Percentiles rank a stretch among this genome's conserved stretches.
These are phyloP conservation scores for Xerocomus potaroensis DNA, from an alignment of 768 basidiomycete genomes.

Conservation along the genomic window DNA sequence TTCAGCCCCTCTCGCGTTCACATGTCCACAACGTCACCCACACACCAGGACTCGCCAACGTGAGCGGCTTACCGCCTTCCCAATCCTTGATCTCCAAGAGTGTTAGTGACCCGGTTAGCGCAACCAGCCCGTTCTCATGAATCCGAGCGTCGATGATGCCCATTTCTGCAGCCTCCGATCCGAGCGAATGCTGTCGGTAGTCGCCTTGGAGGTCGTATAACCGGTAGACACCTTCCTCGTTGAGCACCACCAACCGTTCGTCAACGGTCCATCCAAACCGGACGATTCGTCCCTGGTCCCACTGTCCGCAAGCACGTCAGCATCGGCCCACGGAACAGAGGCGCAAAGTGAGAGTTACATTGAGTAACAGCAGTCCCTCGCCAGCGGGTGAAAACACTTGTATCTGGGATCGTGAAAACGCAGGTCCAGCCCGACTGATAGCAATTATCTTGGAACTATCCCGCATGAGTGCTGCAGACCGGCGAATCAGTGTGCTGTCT, in stretches of 20 bases:
- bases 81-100: constrained; percentile 88
- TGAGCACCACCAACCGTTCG: constrained; percentile 77
- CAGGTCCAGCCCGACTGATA: constrained; percentile 52
- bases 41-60: constrained; percentile 73
- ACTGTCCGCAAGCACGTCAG: constrained; percentile 46
- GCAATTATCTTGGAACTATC: constrained; percentile 78
- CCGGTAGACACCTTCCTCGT: constrained; percentile 90
- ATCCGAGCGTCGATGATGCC: constrained; percentile 84
- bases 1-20: constrained; percentile 7
- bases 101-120: constrained; percentile 68
- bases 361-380: constrained; percentile 60
- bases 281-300: constrained; percentile 84
- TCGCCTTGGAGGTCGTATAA: constrained; percentile 85
- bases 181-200: constrained; percentile 82
- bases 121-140: constrained; percentile 84
- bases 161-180: constrained; percentile 73
- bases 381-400: constrained; percentile 87
- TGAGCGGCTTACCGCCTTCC: constrained; percentile 71
- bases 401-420: constrained; percentile 74
- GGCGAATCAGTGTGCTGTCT: too few relatives aligned
- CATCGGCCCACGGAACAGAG: background rate
- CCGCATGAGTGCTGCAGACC: constrained; percentile 76
- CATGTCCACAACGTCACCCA: constrained; percentile 21
- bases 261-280: constrained; percentile 82
- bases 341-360: constrained; percentile 40